These are phyloP conservation scores for Thielaviopsis punctulata DNA, from an alignment of 2,329 filamentous ascomycete species.

Conservation along the genomic window DNA sequence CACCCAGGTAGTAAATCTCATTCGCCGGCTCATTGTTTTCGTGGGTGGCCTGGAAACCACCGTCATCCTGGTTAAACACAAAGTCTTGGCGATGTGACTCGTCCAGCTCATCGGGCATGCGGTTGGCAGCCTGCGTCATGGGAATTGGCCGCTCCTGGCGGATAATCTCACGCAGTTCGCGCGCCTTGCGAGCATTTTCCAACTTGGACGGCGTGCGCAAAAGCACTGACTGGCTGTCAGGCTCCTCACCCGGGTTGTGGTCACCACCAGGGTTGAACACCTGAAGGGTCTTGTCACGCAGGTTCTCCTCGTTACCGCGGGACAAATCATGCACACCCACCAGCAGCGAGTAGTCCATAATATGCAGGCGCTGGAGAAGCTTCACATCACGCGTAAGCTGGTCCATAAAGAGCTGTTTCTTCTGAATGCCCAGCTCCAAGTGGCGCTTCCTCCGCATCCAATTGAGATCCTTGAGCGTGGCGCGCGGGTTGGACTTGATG, in stretches of 20 bases:
- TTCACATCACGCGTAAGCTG: conserved; percentile 79
- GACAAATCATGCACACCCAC: conserved; percentile 85
- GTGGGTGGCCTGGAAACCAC: conserved; percentile 82
- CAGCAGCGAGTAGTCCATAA: conserved; percentile 97
- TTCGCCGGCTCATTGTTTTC: conserved; percentile 72
- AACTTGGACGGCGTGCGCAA: conserved; percentile 85
- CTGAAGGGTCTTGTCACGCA: conserved; percentile 74
- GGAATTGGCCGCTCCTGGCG: conserved; percentile 87
- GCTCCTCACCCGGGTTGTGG: conserved; percentile 34
- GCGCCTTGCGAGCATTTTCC: conserved; percentile 78
- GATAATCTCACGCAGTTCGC: conserved; percentile 80
- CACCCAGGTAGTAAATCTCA: conserved; percentile 93
- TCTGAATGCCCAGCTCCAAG: conserved; percentile 74
- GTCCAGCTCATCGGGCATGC: conserved; percentile 80
- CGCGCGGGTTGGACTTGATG: conserved; percentile 71
- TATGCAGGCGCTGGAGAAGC: conserved; percentile 71
- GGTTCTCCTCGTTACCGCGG: conserved; percentile 86
- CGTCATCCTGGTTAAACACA: conserved; percentile 86
- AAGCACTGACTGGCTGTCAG: conserved; percentile 44
- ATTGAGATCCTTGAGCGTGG: conserved; percentile 91
- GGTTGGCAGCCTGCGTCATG: conserved; percentile 63
- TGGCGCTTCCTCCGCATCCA: conserved; percentile 78
- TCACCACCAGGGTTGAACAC: conserved; percentile 70
- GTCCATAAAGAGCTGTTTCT: conserved; percentile 74
- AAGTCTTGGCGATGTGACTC: conserved; percentile 54